Percentiles rank a stretch among this genome's conserved stretches.
Evolutionary conservation across 495 filamentous ascomycete species (phyloP).

Genomic region (Xylaria curta): DNA sequence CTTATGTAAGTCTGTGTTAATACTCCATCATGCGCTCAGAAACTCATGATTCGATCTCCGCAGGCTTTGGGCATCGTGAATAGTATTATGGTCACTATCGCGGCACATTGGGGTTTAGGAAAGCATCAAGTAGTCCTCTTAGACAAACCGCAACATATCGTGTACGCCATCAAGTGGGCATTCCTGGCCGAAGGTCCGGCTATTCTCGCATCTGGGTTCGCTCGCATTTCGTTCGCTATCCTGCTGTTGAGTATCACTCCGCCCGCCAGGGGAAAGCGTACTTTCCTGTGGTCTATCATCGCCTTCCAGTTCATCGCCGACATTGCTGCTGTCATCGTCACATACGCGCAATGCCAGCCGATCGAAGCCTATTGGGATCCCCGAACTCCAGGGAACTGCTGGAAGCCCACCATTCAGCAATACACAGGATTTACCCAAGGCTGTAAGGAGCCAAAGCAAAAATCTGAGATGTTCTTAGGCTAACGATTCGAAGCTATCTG

Average conservation of each 20-base stretch:
- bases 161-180: slow-evolving; percentile 8
- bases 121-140: background rate
- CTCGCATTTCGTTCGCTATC: slow-evolving; percentile 9
- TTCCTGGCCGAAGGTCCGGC: slow-evolving; percentile 6
- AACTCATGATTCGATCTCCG: background rate
- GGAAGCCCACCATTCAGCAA: background rate
- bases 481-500: background rate
- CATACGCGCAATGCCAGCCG: slow-evolving; percentile 1
- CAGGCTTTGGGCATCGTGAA: background rate
- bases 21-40: background rate
- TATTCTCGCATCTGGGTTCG: background rate
- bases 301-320: slow-evolving; percentile 1
- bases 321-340: background rate
- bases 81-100: background rate
- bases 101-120: slow-evolving; percentile 5
- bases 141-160: background rate
- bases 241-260: slow-evolving; percentile 4
- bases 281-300: slow-evolving; percentile 5
- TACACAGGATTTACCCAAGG: background rate
- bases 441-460: background rate
- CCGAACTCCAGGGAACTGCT: background rate
- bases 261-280: background rate
- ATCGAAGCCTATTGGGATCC: background rate
- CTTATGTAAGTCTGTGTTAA: background rate
- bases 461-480: background rate